Evolutionary conservation across 371 early-diverging fungal species (phyloP).

Genomic region (Umbelopsis sp.): DNA sequence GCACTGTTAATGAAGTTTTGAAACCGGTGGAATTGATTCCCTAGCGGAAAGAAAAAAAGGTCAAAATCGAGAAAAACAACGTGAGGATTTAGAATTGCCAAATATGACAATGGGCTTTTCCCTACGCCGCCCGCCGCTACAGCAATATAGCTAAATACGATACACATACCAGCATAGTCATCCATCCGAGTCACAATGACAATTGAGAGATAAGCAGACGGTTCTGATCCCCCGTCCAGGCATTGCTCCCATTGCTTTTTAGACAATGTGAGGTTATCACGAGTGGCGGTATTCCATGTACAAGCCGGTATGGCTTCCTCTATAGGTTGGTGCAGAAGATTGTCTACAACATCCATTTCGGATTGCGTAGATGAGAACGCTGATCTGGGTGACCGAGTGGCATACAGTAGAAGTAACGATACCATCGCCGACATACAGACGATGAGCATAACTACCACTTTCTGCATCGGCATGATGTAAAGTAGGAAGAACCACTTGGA

Average conservation of each 20-base stretch:
- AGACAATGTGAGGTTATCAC: slow-evolving; percentile 20
- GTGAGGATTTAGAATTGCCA: not conserved
- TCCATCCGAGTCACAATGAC: slow-evolving; percentile 53
- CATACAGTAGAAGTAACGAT: slow-evolving; percentile 1
- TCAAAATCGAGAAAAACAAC: not conserved
- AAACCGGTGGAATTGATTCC: slow-evolving; percentile 47
- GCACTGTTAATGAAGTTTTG: slow-evolving; percentile 50
- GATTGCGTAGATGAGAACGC: not conserved
- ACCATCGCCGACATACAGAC: slow-evolving; percentile 2
- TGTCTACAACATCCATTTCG: not conserved
- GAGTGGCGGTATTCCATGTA: slow-evolving; percentile 25
- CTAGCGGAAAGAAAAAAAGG: not conserved
- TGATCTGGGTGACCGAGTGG: not conserved
- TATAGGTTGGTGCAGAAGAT: not conserved
- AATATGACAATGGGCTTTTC: not conserved
- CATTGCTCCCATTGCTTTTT: slow-evolving; percentile 37
- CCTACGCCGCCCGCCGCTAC: not conserved
- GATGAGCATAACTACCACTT: slow-evolving; percentile 14
- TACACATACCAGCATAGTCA: slow-evolving; percentile 42
- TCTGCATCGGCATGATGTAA: slow-evolving; percentile 18
- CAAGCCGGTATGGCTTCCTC: not conserved
- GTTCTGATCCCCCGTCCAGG: slow-evolving; percentile 30
- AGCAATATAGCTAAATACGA: not conserved
- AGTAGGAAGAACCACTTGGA: not conserved
- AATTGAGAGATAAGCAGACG: slow-evolving; percentile 40